Base-by-base conservation (phyloP, 306 rosid species). In the Citrullus colocynthis region DNA sequence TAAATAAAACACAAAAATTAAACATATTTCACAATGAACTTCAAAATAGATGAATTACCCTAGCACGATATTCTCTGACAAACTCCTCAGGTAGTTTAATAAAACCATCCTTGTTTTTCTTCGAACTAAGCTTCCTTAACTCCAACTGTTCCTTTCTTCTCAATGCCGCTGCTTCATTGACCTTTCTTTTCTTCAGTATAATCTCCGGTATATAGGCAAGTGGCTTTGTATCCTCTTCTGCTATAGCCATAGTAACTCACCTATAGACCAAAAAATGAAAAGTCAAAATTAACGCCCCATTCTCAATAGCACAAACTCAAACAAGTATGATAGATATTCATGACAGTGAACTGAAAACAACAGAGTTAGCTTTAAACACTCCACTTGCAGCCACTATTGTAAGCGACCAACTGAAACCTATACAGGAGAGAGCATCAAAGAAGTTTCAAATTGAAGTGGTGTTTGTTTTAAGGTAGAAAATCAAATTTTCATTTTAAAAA, bases 1-100 rank as follows among this genome's bases (percentile, higher is more conserved):
- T 21, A 13, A 55, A 16, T 7, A 48, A 32, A 58, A 58, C 30
- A 20, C 1, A 42, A 17, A 39, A 30, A 36, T 34, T 36, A 72
- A 72, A 78, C 9, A 32, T 3, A 62, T 32, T 48, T 41, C 39
- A 11, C n/a, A 66, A 32, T 49, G 44, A 34, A 61, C 9, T 15
- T 18, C 20, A 13, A 10, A 13, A 13, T 17, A 42, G 32, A 57
- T 7, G 21, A 59, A 78, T 66, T 79, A 93, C 98, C 88, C 77
- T 80, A 66, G 82, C 88, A 57, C 97, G 96, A 74, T 76, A 85
- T 77, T 91, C 90, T 30, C 83, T 75, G 79, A 94, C 60, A 54
- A 91, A 94, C 79, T 91, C 97, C 78, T 94, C 97, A 0, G 97
- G 98, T 75, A 86, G 91, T 81, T 82, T 90, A 69, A 94, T 87